Conservation (phyloP, 805 yeast genomes). For the Schizosaccharomyces japonicus region DNA sequence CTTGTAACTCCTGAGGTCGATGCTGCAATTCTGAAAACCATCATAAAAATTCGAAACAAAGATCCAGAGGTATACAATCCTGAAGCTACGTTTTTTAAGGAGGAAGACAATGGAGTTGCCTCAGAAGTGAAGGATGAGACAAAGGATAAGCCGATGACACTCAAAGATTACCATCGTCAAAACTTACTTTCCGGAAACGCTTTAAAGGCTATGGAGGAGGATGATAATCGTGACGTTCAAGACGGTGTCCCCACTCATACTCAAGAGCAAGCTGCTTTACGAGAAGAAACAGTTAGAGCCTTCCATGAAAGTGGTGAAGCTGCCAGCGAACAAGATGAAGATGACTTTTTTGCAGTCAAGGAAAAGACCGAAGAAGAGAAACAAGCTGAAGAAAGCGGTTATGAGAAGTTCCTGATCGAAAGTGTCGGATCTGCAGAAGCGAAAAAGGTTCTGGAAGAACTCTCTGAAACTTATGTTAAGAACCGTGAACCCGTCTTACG, state of each 20-base stretch:
- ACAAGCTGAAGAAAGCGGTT: constrained; percentile 1
- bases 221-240: constrained; percentile 32
- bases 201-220: constrained; percentile 20
- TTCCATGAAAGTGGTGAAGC: constrained; percentile 24
- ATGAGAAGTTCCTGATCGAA: constrained; percentile 4
- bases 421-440: background rate
- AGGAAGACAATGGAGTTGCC: constrained; percentile 13
- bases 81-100: constrained; percentile 36
- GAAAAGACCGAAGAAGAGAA: constrained; percentile 27
- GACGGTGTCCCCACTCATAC: constrained; percentile 42
- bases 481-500: background rate
- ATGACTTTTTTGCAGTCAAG: constrained; percentile 26
- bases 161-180: constrained; percentile 82
- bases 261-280: constrained; percentile 52
- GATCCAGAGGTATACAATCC: constrained; percentile 40
- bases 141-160: constrained; percentile 46
- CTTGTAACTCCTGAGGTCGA: constrained; percentile 71
- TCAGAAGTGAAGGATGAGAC: constrained; percentile 8
- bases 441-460: background rate
- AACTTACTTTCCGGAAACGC: constrained; percentile 38
- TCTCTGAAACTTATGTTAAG: background rate
- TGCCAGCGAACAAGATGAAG: constrained; percentile 22
- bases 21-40: constrained; percentile 45
- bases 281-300: constrained; percentile 46
- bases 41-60: constrained; percentile 42